Conservation (phyloP, 2,329 filamentous ascomycete genomes). For the Xylariaceae sp. region DNA sequence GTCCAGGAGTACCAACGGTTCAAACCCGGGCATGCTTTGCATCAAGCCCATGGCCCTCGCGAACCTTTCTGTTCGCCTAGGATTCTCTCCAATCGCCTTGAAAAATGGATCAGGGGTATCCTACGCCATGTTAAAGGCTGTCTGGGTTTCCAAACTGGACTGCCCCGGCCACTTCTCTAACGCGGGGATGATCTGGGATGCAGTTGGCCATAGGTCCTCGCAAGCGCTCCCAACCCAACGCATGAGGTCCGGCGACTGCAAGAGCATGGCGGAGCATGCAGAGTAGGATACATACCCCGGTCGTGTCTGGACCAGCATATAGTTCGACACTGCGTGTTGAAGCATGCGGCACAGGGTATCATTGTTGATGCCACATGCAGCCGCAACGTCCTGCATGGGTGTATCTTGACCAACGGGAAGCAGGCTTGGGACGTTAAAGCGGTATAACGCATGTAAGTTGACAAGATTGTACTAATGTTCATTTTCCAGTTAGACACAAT, state of each 20-base stretch:
- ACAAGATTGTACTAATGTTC: not conserved
- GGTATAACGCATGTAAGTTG: not conserved
- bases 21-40: too few species aligned
- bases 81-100: not conserved
- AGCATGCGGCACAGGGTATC: not conserved
- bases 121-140: not conserved
- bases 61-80: slow-evolving; percentile 2
- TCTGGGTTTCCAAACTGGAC: not conserved
- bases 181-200: not conserved
- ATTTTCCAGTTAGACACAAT: not conserved
- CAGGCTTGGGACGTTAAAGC: not conserved
- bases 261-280: slow-evolving; percentile 2
- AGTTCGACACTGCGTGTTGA: not conserved
- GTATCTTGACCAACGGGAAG: not conserved
- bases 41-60: slow-evolving; percentile 5
- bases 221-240: not conserved
- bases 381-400: not conserved
- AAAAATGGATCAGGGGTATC: too few species aligned
- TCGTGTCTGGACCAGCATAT: not conserved
- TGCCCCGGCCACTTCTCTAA: not conserved
- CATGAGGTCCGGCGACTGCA: not conserved
- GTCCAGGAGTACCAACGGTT: too few species aligned
- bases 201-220: not conserved
- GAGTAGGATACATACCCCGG: not conserved
- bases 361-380: not conserved